phyloP scores from a whole-genome alignment of 2,329 filamentous ascomycete genomes.

The Alternaria arborescens region DNA sequence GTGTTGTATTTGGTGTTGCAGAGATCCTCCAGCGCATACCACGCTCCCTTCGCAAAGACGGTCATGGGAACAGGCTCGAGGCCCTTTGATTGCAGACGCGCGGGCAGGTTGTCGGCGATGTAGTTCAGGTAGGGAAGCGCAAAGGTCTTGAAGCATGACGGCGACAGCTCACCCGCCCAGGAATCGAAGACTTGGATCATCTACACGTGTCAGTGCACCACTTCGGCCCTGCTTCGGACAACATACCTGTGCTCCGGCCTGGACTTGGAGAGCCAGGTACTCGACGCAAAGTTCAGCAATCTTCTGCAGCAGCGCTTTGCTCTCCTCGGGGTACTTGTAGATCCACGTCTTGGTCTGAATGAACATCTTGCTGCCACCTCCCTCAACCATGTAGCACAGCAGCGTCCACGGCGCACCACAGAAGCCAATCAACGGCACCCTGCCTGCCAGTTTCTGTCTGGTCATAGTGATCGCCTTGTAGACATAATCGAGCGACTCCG shows the following conservation, averaged over 20 bases:
- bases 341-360: constrained; percentile 96
- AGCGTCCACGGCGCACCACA: constrained; percentile 97
- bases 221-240: not conserved
- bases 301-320: constrained; percentile 84
- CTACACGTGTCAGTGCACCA: constrained; percentile 52
- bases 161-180: constrained; percentile 94
- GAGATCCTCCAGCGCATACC: constrained; percentile 88
- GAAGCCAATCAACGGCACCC: constrained; percentile 94
- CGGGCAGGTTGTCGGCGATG: constrained; percentile 83
- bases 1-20: constrained; percentile 93
- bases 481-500: constrained; percentile 87
- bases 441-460: constrained; percentile 82
- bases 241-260: constrained; percentile 84
- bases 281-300: constrained; percentile 95
- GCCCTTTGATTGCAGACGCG: constrained; percentile 74
- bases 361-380: constrained; percentile 94
- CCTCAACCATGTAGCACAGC: constrained; percentile 99
- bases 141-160: constrained; percentile 82
- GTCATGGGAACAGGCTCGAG: constrained; percentile 91
- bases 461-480: constrained; percentile 95
- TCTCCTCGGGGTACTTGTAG: constrained; percentile 83
- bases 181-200: constrained; percentile 97
- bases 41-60: constrained; percentile 96
- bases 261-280: constrained; percentile 89
- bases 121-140: constrained; percentile 85